These are phyloP conservation scores for Salix brachista DNA, from an alignment of 345 rosid species.

Conservation along the genomic window DNA sequence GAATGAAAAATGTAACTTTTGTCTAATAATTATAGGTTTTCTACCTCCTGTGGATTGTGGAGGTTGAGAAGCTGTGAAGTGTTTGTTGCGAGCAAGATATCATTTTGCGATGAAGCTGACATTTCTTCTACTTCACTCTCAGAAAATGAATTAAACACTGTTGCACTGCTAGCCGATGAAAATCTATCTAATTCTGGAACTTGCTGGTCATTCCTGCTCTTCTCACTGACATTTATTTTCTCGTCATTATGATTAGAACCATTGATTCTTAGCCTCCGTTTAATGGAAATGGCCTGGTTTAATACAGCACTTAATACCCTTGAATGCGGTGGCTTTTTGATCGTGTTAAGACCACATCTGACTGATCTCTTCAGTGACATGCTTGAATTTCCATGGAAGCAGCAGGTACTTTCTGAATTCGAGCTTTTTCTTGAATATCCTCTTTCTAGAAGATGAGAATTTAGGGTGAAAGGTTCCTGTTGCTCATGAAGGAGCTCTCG, in stretches of 20 bases:
- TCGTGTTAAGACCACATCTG: conserved; percentile 1
- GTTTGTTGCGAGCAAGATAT: not conserved
- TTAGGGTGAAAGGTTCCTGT: conserved; percentile 55
- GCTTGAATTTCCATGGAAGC: conserved; percentile 17
- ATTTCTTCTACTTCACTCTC: conserved; percentile 32
- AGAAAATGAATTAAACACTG: conserved; percentile 33
- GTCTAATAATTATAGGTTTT: not conserved
- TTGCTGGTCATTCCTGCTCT: conserved; percentile 6
- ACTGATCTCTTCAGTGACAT: conserved; percentile 14
- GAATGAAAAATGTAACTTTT: not conserved
- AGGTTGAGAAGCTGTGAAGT: conserved; percentile 8
- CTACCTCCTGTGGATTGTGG: conserved; percentile 29
- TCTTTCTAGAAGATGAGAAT: conserved; percentile 42
- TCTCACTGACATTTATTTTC: conserved; percentile 12
- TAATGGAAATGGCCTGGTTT: conserved; percentile 22
- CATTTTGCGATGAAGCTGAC: conserved; percentile 12
- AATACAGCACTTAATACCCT: conserved; percentile 29
- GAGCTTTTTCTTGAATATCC: conserved; percentile 21
- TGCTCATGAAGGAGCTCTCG: conserved; percentile 49
- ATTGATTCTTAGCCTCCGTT: conserved; percentile 11
- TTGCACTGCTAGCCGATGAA: conserved; percentile 32
- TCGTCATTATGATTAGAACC: conserved; percentile 13
- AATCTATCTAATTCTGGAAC: conserved; percentile 23
- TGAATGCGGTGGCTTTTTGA: conserved; percentile 21
- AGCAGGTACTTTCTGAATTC: conserved; percentile 4